Conservation (phyloP, 495 filamentous ascomycete species). For the Podospora didyma region DNA sequence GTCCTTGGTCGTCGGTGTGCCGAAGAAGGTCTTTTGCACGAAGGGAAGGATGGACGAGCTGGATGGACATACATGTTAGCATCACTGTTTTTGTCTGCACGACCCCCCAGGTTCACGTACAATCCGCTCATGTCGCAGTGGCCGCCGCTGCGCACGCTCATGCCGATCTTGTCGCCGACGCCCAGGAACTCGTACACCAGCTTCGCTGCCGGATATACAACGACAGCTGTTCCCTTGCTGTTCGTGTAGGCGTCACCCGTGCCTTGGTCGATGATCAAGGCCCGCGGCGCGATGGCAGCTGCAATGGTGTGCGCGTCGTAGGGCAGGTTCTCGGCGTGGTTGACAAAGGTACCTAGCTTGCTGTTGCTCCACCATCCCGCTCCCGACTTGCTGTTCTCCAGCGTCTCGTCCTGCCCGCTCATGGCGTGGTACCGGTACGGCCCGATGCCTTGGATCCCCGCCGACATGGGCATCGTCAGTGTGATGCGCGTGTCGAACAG, state of each 20-base stretch:
- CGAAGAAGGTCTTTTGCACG: slow-evolving; percentile 47
- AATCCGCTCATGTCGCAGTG: slow-evolving; percentile 49
- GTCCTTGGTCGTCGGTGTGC: slow-evolving; percentile 43
- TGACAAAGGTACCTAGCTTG: slow-evolving; percentile 45
- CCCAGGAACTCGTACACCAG: slow-evolving; percentile 50
- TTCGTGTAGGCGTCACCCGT: slow-evolving; percentile 47
- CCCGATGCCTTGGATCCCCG: slow-evolving; percentile 48
- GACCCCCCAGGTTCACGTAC: slow-evolving; percentile 26
- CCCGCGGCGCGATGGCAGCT: slow-evolving; percentile 49
- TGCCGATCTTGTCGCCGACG: slow-evolving; percentile 42
- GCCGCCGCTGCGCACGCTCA: slow-evolving; percentile 45
- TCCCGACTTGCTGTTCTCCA: slow-evolving; percentile 53
- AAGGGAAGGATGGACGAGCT: slow-evolving; percentile 47
- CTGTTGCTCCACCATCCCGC: slow-evolving; percentile 50
- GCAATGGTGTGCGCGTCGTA: slow-evolving; percentile 53
- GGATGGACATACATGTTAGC: not conserved
- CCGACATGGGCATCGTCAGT: slow-evolving; percentile 53
- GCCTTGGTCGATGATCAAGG: slow-evolving; percentile 48
- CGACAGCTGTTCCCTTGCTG: slow-evolving; percentile 46
- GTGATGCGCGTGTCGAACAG: slow-evolving; percentile 51
- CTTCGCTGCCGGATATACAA: slow-evolving; percentile 50
- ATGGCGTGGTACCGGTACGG: slow-evolving; percentile 50
- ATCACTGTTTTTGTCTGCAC: not conserved
- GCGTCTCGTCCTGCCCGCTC: slow-evolving; percentile 50
- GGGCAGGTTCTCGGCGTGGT: slow-evolving; percentile 45